Evolutionary conservation across 2,329 filamentous ascomycete species (phyloP), one percentile per base, ranked within the genome.

Genomic region (Phialophora macrospora): DNA sequence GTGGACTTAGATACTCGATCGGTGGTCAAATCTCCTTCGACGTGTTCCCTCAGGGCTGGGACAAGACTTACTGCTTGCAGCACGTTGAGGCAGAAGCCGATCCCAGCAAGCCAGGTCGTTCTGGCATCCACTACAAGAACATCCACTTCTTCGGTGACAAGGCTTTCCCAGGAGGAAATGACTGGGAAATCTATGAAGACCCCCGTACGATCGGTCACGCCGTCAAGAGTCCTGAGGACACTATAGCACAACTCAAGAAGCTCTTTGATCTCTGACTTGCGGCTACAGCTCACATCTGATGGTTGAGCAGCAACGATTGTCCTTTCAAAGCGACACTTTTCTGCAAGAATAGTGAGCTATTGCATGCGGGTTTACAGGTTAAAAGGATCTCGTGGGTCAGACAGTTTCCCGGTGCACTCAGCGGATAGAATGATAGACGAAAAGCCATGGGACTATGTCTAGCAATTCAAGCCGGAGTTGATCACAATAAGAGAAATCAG

Each of bases 121-220:
- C 77, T 7, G 81, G 81, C 4, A 71, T 79, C 56, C 81, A 88
- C 26, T 98, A 94, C 84, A 91, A 87, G 72, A 94, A 87, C 52
- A 90, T 98, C 73, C 95, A 98, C 84, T 98, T 98, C 86, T 99
- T 98, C 75, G 95, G 95, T 71, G 95, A 99, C 85, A 99, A 98
- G 88, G 91, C 91, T 28, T 88, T 87, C 76, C 80, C 89, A 77
- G 94, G 95, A 70, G 95, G 95, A 68, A 99, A 98, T 78, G 95
- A 99, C 80, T 94, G 89, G 77, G 94, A 98, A 83, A 97, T 99
- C 76, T 98, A 90, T 79, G 83, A 81, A 71, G 94, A 98, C 77
- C 75, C 85, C 62, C 85, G 94, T 75, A 96, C 91, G 41, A 88
- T 90, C 66, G 95, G 95, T 1, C 95, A 99, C 80, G 83, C 88